phyloP scores from a whole-genome alignment of 2,329 filamentous ascomycete species.

The Cladobotryum protrusum region DNA sequence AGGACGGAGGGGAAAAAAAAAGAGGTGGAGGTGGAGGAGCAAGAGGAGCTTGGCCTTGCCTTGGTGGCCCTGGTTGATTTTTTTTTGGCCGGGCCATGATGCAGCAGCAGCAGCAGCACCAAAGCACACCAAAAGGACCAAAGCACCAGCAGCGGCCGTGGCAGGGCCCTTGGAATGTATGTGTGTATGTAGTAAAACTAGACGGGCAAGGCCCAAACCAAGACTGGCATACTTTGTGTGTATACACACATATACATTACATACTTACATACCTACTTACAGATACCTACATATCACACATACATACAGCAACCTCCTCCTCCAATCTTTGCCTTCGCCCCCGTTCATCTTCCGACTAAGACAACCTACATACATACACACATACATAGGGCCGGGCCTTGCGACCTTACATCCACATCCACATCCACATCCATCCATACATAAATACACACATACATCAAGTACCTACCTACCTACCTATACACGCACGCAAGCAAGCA shows the following conservation, averaged over 20 bases:
- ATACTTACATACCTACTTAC: conserved; percentile 2
- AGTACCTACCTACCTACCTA: too few relatives aligned
- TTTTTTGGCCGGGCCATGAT: not conserved
- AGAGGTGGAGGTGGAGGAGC: too few relatives aligned
- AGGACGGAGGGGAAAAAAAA: too few relatives aligned
- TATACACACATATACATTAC: conserved; percentile 1
- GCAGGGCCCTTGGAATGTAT: not conserved
- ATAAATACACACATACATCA: not conserved
- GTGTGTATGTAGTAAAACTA: not conserved
- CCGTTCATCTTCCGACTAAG: not conserved
- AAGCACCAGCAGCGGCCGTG: not conserved
- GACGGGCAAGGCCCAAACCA: not conserved
- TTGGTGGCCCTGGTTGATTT: too few relatives aligned
- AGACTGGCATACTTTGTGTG: conserved; percentile 2
- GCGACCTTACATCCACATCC: not conserved
- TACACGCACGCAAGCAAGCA: not conserved
- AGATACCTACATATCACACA: conserved; percentile 1
- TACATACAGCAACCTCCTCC: not conserved
- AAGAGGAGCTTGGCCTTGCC: too few relatives aligned
- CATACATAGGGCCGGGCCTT: not conserved
- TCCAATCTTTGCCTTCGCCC: not conserved
- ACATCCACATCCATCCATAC: not conserved
- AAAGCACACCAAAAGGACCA: not conserved
- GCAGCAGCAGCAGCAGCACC: not conserved
- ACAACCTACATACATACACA: not conserved